Conservation (phyloP, 768 basidiomycete genomes). For the Chalciporus sphaerocephalus region DNA sequence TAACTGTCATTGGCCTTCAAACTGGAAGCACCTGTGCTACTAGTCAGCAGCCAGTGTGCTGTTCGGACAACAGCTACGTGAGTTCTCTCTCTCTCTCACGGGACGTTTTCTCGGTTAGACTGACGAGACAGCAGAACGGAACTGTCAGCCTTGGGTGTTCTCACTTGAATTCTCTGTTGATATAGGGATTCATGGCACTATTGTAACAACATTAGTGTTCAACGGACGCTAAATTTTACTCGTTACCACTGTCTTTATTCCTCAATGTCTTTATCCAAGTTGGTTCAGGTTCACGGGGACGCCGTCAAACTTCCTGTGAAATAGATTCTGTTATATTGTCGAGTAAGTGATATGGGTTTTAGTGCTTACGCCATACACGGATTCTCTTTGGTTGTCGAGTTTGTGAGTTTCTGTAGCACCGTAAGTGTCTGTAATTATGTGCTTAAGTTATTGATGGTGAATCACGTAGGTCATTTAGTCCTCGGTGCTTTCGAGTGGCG, state of each 20-base stretch:
- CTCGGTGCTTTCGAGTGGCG: background rate
- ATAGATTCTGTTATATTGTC: background rate
- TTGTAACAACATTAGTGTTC: background rate
- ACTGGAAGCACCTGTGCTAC: slow-evolving; percentile 8
- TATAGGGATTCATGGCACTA: background rate
- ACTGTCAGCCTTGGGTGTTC: slow-evolving; percentile 12
- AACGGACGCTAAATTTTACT: background rate
- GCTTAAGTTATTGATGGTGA: no score
- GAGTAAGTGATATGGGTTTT: background rate
- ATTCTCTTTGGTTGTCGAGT: no score
- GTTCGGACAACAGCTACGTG: slow-evolving; percentile 13
- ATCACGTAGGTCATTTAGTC: no score
- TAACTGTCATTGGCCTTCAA: slow-evolving; percentile 11
- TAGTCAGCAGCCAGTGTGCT: slow-evolving; percentile 11
- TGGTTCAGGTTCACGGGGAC: background rate
- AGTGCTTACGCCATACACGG: no score
- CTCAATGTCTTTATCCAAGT: background rate
- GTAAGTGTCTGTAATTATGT: no score
- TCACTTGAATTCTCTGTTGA: slow-evolving; percentile 2
- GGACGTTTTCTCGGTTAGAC: background rate
- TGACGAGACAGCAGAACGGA: slow-evolving; percentile 5
- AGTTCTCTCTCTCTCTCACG: background rate
- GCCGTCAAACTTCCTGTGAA: background rate
- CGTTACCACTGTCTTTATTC: background rate
- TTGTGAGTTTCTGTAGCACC: background rate